Percentiles rank a stretch among this genome's conserved stretches.
Conservation (phyloP, 305 asterid genomes). For the Fraxinus sp. region DNA sequence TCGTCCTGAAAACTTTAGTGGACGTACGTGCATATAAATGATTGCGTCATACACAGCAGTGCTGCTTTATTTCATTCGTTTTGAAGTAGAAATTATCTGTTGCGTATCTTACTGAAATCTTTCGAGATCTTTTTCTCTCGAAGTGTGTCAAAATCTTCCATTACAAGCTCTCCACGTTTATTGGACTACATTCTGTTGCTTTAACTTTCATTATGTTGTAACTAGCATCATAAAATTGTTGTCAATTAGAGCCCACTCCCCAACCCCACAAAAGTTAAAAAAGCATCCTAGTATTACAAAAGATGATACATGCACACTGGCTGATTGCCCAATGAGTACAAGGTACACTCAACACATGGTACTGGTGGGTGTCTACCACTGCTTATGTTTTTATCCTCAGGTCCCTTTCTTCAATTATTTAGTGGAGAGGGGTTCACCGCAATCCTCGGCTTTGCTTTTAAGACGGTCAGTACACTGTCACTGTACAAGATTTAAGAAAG, state of each 20-base stretch:
- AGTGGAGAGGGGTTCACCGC: not conserved
- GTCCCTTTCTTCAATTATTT: not conserved
- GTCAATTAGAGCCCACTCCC: not conserved
- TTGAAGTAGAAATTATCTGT: not conserved
- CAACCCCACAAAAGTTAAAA: not conserved
- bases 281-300: not conserved
- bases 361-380: not conserved
- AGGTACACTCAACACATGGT: not conserved
- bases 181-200: not conserved
- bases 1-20: not conserved
- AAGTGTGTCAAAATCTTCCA: not conserved
- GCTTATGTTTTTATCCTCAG: not conserved
- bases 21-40: not conserved
- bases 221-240: not conserved
- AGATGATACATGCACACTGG: not conserved
- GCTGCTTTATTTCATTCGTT: not conserved
- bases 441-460: not conserved
- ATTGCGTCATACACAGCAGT: not conserved
- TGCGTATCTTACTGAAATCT: not conserved
- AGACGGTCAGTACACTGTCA: conserved; percentile 1
- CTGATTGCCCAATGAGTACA: not conserved
- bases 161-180: not conserved
- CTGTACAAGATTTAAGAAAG: not conserved
- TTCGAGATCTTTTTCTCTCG: not conserved
- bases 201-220: not conserved